Evolutionary conservation across 1,139 yeast genomes (phyloP), one percentile per base, ranked within the genome.

Genomic region (Pichia sp.): DNA sequence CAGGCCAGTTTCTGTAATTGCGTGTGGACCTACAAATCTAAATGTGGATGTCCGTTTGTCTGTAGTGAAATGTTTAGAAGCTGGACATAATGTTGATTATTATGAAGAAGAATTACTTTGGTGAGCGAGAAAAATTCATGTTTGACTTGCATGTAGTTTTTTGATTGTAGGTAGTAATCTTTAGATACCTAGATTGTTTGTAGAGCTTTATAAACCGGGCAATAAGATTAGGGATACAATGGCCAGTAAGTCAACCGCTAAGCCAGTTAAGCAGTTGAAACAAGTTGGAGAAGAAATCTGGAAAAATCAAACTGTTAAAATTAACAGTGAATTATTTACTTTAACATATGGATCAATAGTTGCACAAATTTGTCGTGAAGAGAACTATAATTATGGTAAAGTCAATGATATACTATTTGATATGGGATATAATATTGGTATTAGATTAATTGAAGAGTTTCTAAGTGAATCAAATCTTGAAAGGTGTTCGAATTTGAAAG

Each of bases 401-500:
- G 96, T 95, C 51, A 93, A 95, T 67, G 75, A 75, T 51, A 95
- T 91, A 66, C 73, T 95, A 48, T 96, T 84, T 62, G 80, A 81
- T 58, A 93, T 95, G 98, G 99, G 99, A 1, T 88, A 89, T 67
- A 90, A 88, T 67, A 95, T 95, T 48, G 99, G 99, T 1, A 73
- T 89, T 50, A 73, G 99, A 58, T 71, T 95, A 57, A 87, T 95
- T 52, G 99, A 93, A 64, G 99, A 93, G 67, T 90, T 91, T 63
- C 73, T 93, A 44, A 96, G 97, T 43, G 83, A 87, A 62, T 83
- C 96, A 0, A 93, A 90, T 14, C 75, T 87, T 2, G 87, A 88
- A 46, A 73, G 99, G 57, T 93, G 99, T 68, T 76, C 76, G 41
- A 77, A 81, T 42, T 84, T 93, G 69, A 79, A 80, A 54, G 97